phyloP scores from a whole-genome alignment of 371 early-diverging fungal genomes.

The Rhizopus arrhizus region DNA sequence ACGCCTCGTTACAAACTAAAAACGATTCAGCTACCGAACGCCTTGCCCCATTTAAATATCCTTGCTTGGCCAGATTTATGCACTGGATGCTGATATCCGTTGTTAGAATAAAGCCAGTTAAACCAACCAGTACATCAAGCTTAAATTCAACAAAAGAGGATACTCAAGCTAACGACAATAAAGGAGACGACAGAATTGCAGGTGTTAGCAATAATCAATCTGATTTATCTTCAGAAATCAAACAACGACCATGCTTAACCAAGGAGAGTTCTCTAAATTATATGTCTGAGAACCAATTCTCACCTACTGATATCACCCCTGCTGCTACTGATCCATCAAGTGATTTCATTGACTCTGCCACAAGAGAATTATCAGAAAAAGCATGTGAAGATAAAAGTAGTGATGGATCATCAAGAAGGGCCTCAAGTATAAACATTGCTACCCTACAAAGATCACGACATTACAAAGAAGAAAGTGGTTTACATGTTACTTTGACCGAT shows the following conservation, averaged over 20 bases:
- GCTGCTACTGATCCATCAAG: not conserved
- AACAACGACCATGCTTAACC: not conserved
- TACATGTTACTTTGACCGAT: not conserved
- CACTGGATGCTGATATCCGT: conserved; percentile 29
- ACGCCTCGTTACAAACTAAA: not conserved
- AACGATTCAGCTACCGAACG: not conserved
- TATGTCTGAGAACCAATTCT: not conserved
- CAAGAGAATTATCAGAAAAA: not conserved
- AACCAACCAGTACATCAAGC: not conserved
- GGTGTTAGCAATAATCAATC: not conserved
- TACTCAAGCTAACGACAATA: not conserved
- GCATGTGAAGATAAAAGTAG: not conserved
- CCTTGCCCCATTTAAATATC: conserved; percentile 22
- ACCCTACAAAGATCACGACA: not conserved
- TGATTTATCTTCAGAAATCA: not conserved
- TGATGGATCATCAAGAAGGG: not conserved
- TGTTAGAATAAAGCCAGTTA: conserved; percentile 12
- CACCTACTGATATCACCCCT: not conserved
- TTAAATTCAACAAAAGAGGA: not conserved
- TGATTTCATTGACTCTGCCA: not conserved
- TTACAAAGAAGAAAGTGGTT: not conserved
- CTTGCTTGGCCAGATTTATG: conserved; percentile 23
- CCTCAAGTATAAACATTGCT: conserved; percentile 12
- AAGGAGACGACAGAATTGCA: not conserved
- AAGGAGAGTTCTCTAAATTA: not conserved